Conservation (phyloP, 2,329 filamentous ascomycete genomes). For the Macrophomina tecta region DNA sequence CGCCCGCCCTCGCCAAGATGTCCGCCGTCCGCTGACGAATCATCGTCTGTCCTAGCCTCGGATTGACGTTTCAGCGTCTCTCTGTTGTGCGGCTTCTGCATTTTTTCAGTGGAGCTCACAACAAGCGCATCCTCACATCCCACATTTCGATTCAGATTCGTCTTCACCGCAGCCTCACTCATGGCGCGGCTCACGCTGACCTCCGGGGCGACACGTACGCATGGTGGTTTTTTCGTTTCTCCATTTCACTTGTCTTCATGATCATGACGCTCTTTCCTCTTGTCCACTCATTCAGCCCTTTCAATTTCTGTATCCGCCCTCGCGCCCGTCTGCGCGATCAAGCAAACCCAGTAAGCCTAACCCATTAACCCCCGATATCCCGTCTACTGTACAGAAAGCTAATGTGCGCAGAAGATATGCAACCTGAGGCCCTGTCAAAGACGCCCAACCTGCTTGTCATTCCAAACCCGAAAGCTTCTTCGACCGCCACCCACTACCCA, state of each 20-base stretch:
- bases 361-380: conserved; percentile 14
- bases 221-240: background rate
- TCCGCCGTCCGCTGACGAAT: conserved; percentile 2
- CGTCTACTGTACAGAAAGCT: conserved; percentile 23
- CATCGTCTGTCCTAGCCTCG: background rate
- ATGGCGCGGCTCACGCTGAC: background rate
- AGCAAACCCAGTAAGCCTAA: conserved; percentile 14
- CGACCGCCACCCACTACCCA: conserved; percentile 21
- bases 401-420: conserved; percentile 12
- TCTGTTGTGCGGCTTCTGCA: background rate
- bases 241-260: background rate
- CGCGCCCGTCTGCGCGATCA: conserved; percentile 7
- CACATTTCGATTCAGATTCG: background rate
- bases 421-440: conserved; percentile 6
- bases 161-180: background rate
- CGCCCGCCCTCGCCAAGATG: conserved; percentile 7
- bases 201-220: background rate
- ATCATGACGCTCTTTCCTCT: background rate
- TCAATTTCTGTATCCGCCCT: conserved; percentile 8
- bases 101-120: conserved; percentile 16
- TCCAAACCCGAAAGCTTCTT: conserved; percentile 18
- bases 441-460: conserved; percentile 13
- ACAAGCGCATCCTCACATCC: background rate
- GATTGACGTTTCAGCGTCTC: background rate
- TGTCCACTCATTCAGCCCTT: background rate